Evolutionary conservation across 179 eudicot species (phyloP).

Genomic region (Beta lomatogona): DNA sequence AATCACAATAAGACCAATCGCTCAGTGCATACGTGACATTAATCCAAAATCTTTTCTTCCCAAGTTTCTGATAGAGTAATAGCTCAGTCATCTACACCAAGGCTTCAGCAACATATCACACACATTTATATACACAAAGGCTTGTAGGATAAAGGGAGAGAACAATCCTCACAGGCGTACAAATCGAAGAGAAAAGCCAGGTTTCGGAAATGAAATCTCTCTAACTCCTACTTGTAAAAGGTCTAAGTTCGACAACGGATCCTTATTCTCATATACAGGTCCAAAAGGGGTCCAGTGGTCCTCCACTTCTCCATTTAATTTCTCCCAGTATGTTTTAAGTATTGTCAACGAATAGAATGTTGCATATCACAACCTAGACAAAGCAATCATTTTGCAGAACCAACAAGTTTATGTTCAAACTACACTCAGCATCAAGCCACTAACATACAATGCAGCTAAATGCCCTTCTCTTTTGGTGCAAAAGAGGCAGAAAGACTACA

Average conservation of each 20-base stretch:
- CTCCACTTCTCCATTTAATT: neutral
- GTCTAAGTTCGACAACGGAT: neutral
- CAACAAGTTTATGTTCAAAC: neutral
- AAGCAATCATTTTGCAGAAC: neutral
- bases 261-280: neutral
- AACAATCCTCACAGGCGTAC: neutral
- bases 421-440: conserved; percentile 7
- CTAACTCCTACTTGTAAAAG: neutral
- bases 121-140: neutral
- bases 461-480: neutral
- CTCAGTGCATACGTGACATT: neutral
- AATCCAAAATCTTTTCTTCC: neutral
- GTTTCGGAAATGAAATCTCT: neutral
- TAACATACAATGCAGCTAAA: neutral
- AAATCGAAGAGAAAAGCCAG: neutral
- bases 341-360: neutral
- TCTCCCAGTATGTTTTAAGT: neutral
- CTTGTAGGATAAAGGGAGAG: neutral
- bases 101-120: neutral
- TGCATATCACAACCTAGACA: neutral
- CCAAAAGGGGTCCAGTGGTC: neutral
- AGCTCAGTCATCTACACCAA: neutral
- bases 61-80: neutral
- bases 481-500: neutral
- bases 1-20: neutral